phyloP scores from a whole-genome alignment of 495 filamentous ascomycete genomes.

The Penicillium macrosclerotiorum region DNA sequence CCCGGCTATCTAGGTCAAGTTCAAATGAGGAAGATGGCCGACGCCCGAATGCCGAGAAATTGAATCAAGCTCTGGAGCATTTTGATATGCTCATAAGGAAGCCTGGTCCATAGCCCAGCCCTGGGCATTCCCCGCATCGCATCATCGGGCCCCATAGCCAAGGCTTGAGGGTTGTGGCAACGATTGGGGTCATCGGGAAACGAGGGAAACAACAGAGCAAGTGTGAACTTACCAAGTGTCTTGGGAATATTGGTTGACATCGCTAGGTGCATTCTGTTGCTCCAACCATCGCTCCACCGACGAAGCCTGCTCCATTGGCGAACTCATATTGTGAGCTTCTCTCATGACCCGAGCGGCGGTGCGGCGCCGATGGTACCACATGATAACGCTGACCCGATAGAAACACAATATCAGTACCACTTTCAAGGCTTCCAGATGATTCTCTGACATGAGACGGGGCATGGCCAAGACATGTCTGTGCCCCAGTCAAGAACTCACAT shows the following conservation, averaged over 20 bases:
- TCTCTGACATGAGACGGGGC: constrained; percentile 16
- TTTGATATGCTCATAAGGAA: constrained; percentile 14
- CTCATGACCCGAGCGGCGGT: constrained; percentile 9
- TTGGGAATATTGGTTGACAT: constrained; percentile 22
- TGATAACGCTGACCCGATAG: constrained; percentile 17
- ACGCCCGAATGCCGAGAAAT: constrained; percentile 4
- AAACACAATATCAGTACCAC: neutral
- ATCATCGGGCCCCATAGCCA: constrained; percentile 23
- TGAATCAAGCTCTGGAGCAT: neutral
- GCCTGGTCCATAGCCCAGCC: constrained; percentile 14
- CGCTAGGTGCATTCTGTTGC: constrained; percentile 19
- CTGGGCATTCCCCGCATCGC: constrained; percentile 32
- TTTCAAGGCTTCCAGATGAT: constrained; percentile 12
- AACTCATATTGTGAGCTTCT: constrained; percentile 11
- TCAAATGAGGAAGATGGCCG: neutral
- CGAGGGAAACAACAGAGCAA: constrained; percentile 1
- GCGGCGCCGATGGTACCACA: constrained; percentile 13
- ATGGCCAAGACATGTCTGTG: constrained; percentile 14
- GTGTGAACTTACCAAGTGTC: constrained; percentile 32
- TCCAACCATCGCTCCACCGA: constrained; percentile 32
- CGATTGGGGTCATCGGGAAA: neutral
- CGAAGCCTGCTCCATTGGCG: constrained; percentile 17
- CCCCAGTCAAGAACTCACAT: constrained; percentile 26
- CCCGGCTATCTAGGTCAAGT: neutral
- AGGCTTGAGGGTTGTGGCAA: constrained; percentile 13